Conservation (phyloP, 2,329 filamentous ascomycete genomes). For the Metarhizium sp. region DNA sequence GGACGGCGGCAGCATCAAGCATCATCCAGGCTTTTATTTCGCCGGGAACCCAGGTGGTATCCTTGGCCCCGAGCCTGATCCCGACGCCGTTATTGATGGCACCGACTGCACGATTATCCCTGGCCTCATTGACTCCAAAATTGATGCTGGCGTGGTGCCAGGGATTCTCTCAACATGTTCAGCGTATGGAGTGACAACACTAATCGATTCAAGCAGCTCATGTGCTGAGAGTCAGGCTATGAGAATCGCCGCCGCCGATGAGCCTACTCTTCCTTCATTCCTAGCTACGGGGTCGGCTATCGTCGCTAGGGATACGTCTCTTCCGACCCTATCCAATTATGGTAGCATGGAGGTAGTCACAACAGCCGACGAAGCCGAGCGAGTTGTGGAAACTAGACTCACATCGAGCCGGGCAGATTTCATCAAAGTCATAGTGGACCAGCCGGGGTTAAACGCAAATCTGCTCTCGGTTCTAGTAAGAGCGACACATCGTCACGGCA, state of each 20-base stretch:
- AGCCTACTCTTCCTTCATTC: slow-evolving; percentile 6
- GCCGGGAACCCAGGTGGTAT: slow-evolving; percentile 7
- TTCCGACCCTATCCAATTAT: slow-evolving; percentile 1
- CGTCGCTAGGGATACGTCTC: background rate
- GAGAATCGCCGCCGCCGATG: background rate
- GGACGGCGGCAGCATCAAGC: background rate
- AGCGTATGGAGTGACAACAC: slow-evolving; percentile 7
- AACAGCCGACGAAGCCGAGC: slow-evolving; percentile 2
- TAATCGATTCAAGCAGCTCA: slow-evolving; percentile 8
- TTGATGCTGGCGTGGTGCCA: slow-evolving; percentile 2
- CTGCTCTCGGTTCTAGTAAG: slow-evolving; percentile 13
- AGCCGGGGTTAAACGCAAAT: slow-evolving; percentile 13
- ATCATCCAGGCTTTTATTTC: background rate
- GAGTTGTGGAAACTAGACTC: slow-evolving; percentile 1
- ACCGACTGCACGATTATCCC: slow-evolving; percentile 8
- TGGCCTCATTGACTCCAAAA: slow-evolving; percentile 9
- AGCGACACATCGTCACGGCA: slow-evolving; percentile 14
- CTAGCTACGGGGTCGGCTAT: slow-evolving; percentile 8
- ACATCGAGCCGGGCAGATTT: slow-evolving; percentile 12
- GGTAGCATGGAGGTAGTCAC: background rate
- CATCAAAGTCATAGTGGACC: slow-evolving; percentile 15
- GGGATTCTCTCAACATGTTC: slow-evolving; percentile 1
- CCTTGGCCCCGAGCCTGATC: background rate
- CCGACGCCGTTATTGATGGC: slow-evolving; percentile 24
- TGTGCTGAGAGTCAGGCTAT: slow-evolving; percentile 7